Conservation (phyloP, 192 early-diverging fungal species). For the Coemansia sp. region DNA sequence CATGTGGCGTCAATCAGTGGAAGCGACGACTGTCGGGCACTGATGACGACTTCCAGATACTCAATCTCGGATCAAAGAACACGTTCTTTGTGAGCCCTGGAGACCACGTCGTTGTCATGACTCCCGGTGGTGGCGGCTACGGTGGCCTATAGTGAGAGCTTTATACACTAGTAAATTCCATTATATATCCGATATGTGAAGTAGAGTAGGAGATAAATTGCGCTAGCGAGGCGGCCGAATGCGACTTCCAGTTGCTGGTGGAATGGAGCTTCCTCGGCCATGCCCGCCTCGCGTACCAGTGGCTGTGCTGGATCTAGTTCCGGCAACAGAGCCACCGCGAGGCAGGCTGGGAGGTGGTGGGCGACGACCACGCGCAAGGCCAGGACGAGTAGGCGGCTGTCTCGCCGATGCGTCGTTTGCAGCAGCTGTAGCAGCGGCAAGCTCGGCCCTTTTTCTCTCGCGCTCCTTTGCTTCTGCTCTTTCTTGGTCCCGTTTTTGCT, state of each 20-base stretch:
- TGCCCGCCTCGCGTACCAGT: constrained; percentile 12
- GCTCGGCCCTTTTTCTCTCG: constrained; percentile 34
- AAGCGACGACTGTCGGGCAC: constrained; percentile 53
- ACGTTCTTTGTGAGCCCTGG: constrained; percentile 73
- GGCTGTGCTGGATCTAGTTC: constrained; percentile 9
- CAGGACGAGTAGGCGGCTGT: constrained; percentile 18
- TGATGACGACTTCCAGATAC: constrained; percentile 27
- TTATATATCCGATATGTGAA: neutral
- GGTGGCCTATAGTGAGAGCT: constrained; percentile 5
- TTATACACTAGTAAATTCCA: neutral
- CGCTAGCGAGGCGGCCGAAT: constrained; percentile 38
- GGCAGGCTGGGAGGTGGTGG: constrained; percentile 16
- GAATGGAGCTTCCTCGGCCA: constrained; percentile 25
- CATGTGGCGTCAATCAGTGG: constrained; percentile 77
- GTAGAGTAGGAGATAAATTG: neutral
- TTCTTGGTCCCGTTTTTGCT: constrained; percentile 18
- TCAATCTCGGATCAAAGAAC: constrained; percentile 91
- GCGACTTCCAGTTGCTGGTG: constrained; percentile 21
- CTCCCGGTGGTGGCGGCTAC: constrained; percentile 95
- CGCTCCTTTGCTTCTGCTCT: constrained; percentile 40
- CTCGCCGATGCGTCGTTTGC: constrained; percentile 8
- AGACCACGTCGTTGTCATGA: constrained; percentile 82
- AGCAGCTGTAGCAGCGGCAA: constrained; percentile 12
- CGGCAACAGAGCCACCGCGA: constrained; percentile 8
- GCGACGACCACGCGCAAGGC: constrained; percentile 18